Evolutionary conservation across 768 basidiomycete genomes (phyloP).

Genomic region (Pleurotus ostreatus): DNA sequence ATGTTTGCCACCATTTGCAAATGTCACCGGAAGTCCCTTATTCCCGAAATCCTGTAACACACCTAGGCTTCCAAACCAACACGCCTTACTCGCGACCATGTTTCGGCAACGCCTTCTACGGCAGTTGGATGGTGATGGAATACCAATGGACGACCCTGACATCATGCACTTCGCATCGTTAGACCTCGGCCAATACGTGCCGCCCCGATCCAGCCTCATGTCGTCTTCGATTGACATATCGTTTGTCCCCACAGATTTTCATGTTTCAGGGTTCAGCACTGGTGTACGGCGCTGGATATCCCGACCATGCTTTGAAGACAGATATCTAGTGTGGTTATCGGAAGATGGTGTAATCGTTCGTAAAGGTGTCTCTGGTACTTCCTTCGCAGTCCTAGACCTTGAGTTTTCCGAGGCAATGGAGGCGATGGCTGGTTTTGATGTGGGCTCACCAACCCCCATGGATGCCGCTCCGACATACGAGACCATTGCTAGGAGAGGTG

Average conservation of each 20-base stretch:
- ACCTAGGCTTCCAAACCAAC: constrained; percentile 27
- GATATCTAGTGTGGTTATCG: constrained; percentile 51
- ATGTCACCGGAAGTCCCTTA: constrained; percentile 27
- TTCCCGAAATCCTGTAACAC: constrained; percentile 60
- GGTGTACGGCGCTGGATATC: constrained; percentile 67
- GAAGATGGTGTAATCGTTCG: constrained; percentile 28
- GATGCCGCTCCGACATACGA: constrained; percentile 11
- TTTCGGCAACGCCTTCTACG: constrained; percentile 49
- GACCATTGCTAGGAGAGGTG: background rate
- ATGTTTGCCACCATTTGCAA: constrained; percentile 48
- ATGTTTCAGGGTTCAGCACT: constrained; percentile 37
- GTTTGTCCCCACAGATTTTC: background rate
- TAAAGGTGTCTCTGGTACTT: constrained; percentile 41
- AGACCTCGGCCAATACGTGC: background rate
- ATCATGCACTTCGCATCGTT: constrained; percentile 15
- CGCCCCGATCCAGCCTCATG: background rate
- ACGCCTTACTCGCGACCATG: constrained; percentile 40
- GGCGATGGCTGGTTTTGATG: constrained; percentile 51
- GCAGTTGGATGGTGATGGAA: constrained; percentile 22
- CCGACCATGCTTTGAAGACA: constrained; percentile 76
- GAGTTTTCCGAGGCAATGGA: constrained; percentile 71
- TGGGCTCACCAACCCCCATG: constrained; percentile 19
- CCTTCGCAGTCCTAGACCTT: constrained; percentile 62
- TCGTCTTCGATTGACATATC: background rate
- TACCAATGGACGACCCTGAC: constrained; percentile 9